A percentile compares a stretch with the other conserved stretches of the same genome.
Conservation (phyloP, 768 basidiomycete genomes). For the Daedaleopsis nitida region DNA sequence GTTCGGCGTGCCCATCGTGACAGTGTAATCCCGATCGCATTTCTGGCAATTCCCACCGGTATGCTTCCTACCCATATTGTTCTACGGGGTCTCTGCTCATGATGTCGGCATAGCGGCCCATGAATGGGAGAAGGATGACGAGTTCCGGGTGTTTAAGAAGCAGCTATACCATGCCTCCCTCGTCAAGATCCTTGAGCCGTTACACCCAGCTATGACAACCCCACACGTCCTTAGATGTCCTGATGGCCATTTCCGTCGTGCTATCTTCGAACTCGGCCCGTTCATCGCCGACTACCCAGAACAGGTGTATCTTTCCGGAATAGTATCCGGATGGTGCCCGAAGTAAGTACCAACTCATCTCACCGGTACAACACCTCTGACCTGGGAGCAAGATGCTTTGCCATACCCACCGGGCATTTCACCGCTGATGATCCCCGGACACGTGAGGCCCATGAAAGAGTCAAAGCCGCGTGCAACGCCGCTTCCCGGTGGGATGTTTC, state of each 20-base stretch:
- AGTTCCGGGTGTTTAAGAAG: slow-evolving; percentile 11
- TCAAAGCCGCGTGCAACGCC: too few relatives aligned
- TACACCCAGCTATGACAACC: slow-evolving; percentile 16
- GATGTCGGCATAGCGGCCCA: neutral
- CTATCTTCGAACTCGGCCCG: slow-evolving; percentile 30
- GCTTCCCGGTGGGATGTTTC: slow-evolving; percentile 27
- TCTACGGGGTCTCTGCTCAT: too few relatives aligned
- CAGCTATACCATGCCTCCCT: slow-evolving; percentile 18
- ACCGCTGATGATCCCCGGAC: neutral
- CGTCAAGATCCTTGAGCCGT: slow-evolving; percentile 2
- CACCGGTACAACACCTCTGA: neutral
- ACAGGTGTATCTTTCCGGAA: slow-evolving; percentile 26
- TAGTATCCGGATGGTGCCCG: slow-evolving; percentile 25
- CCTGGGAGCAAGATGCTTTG: neutral
- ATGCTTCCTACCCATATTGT: neutral
- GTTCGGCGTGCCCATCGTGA: slow-evolving; percentile 22
- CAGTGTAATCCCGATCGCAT: slow-evolving; percentile 17
- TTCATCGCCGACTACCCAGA: slow-evolving; percentile 37
- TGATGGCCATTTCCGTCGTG: slow-evolving; percentile 29
- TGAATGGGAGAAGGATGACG: neutral
- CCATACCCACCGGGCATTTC: neutral
- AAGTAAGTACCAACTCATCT: slow-evolving; percentile 8
- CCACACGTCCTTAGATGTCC: slow-evolving; percentile 19
- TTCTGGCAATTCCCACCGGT: slow-evolving; percentile 36
- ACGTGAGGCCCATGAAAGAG: neutral